These are phyloP conservation scores for Globisporangium middletonii DNA, from an alignment of 352 stramenopile genomes.

Conservation along the genomic window DNA sequence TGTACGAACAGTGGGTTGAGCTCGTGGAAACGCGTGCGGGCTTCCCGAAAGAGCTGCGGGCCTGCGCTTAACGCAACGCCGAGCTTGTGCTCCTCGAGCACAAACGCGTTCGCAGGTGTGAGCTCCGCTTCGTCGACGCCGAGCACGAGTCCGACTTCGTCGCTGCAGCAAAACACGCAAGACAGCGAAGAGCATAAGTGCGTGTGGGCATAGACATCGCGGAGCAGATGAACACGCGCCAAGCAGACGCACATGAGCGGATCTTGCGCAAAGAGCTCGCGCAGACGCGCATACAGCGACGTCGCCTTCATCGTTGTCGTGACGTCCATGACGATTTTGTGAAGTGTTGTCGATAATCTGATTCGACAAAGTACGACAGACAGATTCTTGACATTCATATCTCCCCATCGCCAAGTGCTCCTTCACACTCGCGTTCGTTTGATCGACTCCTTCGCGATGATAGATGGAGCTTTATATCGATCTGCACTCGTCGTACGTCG, in stretches of 20 bases:
- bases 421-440: no score
- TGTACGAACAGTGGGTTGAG: conserved; percentile 25
- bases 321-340: background rate
- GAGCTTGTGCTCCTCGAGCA: conserved; percentile 73
- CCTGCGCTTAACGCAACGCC: conserved; percentile 57
- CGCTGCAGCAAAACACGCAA: conserved; percentile 22
- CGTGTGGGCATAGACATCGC: no score
- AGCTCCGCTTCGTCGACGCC: conserved; percentile 36
- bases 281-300: conserved; percentile 10
- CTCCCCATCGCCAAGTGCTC: no score
- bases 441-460: no score
- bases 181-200: background rate
- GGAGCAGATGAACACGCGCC: no score
- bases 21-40: conserved; percentile 43
- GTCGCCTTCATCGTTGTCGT: background rate
- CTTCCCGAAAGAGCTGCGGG: conserved; percentile 43
- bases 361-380: background rate
- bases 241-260: conserved; percentile 47
- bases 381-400: no score
- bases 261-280: conserved; percentile 51
- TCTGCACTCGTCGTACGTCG: background rate
- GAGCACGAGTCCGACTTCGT: conserved; percentile 75
- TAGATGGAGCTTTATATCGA: no score
- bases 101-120: conserved; percentile 48
- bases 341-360: background rate